Evolutionary conservation across 441 rosid species (phyloP), one percentile per base, ranked within the genome.

Genomic region (Erodium texanum): DNA sequence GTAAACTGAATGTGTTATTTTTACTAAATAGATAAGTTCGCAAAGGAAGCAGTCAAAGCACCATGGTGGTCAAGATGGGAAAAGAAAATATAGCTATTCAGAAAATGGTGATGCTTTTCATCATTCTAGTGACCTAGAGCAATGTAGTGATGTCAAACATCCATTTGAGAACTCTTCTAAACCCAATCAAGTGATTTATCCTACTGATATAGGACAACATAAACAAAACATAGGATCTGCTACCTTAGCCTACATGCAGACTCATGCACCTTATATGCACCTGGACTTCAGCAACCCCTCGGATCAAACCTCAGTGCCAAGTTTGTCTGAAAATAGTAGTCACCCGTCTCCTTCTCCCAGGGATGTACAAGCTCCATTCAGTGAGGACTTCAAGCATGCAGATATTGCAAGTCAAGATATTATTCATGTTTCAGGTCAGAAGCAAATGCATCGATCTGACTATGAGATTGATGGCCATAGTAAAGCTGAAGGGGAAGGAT

Each of bases 291-390:
- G 66, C 65, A 80, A 77, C 73, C 70, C 79, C 67, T 75, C 84
- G 7, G 85, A 81, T 75, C 84, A 81, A 75, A 67, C 81, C 41
- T 84, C 88, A 73, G 84, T 72, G n/a, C 81, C 85, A 71, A 78
- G 79, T 41, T 32, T 32, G 36, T 32, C 36, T 32, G 36, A 32
- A 32, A 32, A 32, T 32, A 32, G 5, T 32, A 32, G 36, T 32
- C 78, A 78, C 66, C 77, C 76, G 68, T 80, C 82, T 50, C 73
- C 84, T 78, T 76, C 75, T 66, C 76, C 80, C 68, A 78, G 73
- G 67, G 82, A 76, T 38, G 22, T 71, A 34, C 82, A 68, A 71
- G 70, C 65, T 34, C 69, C 82, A 64, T 70, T 70, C 24, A 56
- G 36, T 32, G 36, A 7, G 36, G 36, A 32, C 36, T 32, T 32